phyloP scores from a whole-genome alignment of 169 alveolate genomes.

The Plasmodium cynomolgi region DNA sequence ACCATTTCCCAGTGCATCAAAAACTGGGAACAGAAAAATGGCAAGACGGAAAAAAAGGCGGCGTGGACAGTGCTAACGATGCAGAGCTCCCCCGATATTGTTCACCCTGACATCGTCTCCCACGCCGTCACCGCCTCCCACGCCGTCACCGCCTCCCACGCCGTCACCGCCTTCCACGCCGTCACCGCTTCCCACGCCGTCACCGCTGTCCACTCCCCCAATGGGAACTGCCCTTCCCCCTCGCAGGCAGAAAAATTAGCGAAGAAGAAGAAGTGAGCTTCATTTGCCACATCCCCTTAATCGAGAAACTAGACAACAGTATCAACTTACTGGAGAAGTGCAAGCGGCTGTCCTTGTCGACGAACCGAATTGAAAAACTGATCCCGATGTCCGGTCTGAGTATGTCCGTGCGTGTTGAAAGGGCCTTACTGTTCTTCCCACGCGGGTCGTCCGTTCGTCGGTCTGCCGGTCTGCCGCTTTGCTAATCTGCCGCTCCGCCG shows the following conservation, averaged over 20 bases:
- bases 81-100: not conserved
- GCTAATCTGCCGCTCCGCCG: not conserved
- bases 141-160: not conserved
- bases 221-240: not conserved
- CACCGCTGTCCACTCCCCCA: not conserved
- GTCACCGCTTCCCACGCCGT: not conserved
- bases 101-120: not conserved
- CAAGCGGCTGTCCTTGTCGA: slow-evolving; percentile 53
- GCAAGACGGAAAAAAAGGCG: not conserved
- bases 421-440: not conserved
- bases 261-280: slow-evolving; percentile 69
- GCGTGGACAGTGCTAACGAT: not conserved
- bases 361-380: slow-evolving; percentile 42
- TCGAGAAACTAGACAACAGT: slow-evolving; percentile 45
- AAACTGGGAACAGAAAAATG: slow-evolving; percentile 69
- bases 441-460: not conserved
- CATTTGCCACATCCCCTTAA: slow-evolving; percentile 45
- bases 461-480: not conserved
- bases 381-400: slow-evolving; percentile 61
- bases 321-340: slow-evolving; percentile 44
- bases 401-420: not conserved
- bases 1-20: slow-evolving; percentile 61
- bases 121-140: not conserved
- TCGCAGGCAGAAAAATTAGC: slow-evolving; percentile 38
- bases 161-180: not conserved